A percentile compares a stretch with the other conserved stretches of the same genome.
Evolutionary conservation across 129 eudicot genomes (phyloP).

Genomic region (Solidago caesia): DNA sequence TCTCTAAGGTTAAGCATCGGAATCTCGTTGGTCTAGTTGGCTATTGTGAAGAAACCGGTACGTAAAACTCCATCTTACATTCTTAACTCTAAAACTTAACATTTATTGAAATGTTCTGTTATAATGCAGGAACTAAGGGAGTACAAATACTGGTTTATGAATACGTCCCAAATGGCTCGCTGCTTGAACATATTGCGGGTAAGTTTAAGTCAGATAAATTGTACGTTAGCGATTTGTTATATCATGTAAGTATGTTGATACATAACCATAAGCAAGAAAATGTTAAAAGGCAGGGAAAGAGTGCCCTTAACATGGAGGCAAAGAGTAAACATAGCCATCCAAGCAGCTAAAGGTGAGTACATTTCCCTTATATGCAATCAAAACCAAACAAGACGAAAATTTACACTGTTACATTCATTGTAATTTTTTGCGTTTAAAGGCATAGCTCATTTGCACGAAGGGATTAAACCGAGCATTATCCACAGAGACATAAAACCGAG

Average conservation of each 20-base stretch:
- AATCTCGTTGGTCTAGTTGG: constrained; percentile 76
- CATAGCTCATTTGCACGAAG: constrained; percentile 79
- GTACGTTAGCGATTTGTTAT: not conserved
- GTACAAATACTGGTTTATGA: constrained; percentile 70
- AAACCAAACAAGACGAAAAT: not conserved
- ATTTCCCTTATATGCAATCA: not conserved
- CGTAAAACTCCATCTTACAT: constrained; percentile 10
- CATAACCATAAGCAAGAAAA: not conserved
- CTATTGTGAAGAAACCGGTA: constrained; percentile 70
- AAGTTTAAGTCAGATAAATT: constrained; percentile 17
- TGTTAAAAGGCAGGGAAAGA: constrained; percentile 58
- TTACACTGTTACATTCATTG: not conserved
- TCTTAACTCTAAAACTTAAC: not conserved
- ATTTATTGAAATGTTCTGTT: not conserved
- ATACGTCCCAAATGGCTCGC: constrained; percentile 66
- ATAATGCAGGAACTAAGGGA: constrained; percentile 39
- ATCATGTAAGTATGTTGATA: not conserved
- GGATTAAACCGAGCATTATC: constrained; percentile 63
- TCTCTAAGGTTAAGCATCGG: constrained; percentile 73
- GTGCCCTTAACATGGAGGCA: constrained; percentile 73
- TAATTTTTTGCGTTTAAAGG: constrained; percentile 27
- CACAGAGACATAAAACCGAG: constrained; percentile 86
- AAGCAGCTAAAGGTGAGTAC: constrained; percentile 72
- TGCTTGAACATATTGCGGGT: constrained; percentile 75
- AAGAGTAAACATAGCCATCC: constrained; percentile 72